Base-by-base conservation (phyloP, 768 basidiomycete genomes). In the Pleurotus tuoliensis region DNA sequence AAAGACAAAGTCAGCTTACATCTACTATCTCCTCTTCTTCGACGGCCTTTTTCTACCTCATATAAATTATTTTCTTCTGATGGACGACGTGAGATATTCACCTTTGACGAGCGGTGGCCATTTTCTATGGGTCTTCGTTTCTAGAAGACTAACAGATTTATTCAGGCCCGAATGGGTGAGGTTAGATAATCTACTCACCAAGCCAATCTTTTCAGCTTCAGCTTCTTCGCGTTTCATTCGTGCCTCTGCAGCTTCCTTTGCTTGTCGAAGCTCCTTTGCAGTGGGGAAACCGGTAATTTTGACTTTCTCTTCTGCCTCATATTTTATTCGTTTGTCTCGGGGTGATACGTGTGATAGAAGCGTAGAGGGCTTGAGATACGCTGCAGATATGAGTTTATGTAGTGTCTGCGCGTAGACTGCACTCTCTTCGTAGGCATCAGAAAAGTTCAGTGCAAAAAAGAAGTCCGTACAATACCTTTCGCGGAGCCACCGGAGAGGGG, bases 361-460 rank as follows among this genome's bases (percentile, higher is more conserved):
- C 1, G 90, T 92, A 15, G 92, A 88, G 18, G 92, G 86, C 63
- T 88, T 90, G 47, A 95, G 73, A 70, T 92, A 93, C n/a, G 76
- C 74, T 40, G 73, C 75, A 1, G 82, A 76, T n/a, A 94, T 84
- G 16, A 94, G 82, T 59, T 83, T 84, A 62, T 84, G 80, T 53
- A 94, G 68, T 1, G 80, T 76, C 64, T 87, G 85, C 2, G 76
- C 69, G 64, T 90, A 86, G 25, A 81, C 79, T 67, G 63, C 58
- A 5, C 45, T 56, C 27, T 39, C 64, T 59, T 47, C 59, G 63
- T 8, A 56, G 63, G 15, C 8, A 16, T 48, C 27, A n/a, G 49
- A n/a, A 24, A 3, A 7, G 20, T 22, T 34, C 7, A 25, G 24
- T 30, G 24, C 20, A 44, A 51, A 2, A 12, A 12, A 43, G 45